Evolutionary conservation across 306 rosid genomes (phyloP).

Genomic region (Medicago ruthenica): DNA sequence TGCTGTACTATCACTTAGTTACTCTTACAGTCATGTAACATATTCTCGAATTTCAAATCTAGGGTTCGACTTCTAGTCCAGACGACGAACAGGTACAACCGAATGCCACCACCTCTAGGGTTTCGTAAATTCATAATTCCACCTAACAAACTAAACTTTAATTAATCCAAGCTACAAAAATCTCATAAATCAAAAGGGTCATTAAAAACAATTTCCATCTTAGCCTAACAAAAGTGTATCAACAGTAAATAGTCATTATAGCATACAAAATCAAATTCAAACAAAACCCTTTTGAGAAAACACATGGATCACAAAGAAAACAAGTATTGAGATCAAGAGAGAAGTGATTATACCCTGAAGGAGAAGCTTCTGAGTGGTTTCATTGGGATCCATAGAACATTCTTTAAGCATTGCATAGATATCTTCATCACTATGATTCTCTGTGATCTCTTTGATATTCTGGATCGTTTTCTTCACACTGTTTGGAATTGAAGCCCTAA

Average conservation of each 20-base stretch:
- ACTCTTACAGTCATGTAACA: background rate
- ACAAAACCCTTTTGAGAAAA: conserved; percentile 45
- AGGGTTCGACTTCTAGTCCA: background rate
- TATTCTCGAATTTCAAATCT: background rate
- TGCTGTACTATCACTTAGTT: conserved; percentile 2
- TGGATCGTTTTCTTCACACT: conserved; percentile 75
- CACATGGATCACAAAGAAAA: conserved; percentile 55
- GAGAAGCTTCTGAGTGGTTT: conserved; percentile 90
- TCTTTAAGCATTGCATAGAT: conserved; percentile 95
- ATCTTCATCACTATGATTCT: conserved; percentile 84
- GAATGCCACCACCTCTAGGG: background rate
- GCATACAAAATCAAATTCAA: conserved; percentile 48
- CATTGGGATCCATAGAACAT: conserved; percentile 98
- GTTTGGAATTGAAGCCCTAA: conserved; percentile 86
- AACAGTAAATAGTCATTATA: conserved; percentile 55
- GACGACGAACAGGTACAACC: background rate
- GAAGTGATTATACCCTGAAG: conserved; percentile 67
- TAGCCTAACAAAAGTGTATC: conserved; percentile 44
- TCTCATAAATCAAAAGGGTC: conserved; percentile 43
- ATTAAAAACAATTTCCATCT: conserved; percentile 40
- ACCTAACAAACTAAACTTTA: conserved; percentile 43
- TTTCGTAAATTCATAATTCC: background rate
- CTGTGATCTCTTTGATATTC: conserved; percentile 86
- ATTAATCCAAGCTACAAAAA: conserved; percentile 30
- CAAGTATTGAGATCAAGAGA: conserved; percentile 43